Evolutionary conservation across 495 filamentous ascomycete genomes (phyloP).

Genomic region (Pyrenula massariospora): DNA sequence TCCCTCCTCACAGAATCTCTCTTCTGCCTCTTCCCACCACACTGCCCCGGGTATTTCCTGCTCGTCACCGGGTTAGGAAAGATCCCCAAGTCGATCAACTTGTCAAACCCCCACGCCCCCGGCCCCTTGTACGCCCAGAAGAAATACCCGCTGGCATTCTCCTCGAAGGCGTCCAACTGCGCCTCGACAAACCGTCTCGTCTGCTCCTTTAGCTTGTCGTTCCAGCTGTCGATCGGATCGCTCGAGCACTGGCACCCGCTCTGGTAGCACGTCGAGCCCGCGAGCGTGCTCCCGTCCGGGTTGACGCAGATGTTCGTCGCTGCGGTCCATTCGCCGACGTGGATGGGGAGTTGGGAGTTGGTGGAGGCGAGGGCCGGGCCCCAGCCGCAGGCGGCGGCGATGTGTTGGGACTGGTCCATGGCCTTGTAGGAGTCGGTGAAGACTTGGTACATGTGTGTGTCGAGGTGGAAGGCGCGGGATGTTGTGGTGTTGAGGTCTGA

Average conservation of each 20-base stretch:
- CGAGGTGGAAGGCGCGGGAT: constrained; percentile 45
- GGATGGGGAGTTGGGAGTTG: constrained; percentile 46
- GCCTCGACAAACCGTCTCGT: constrained; percentile 55
- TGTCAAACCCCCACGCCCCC: constrained; percentile 71
- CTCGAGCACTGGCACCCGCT: neutral
- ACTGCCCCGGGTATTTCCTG: constrained; percentile 36
- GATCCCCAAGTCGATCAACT: constrained; percentile 42
- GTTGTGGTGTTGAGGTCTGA: constrained; percentile 61
- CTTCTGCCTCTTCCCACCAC: constrained; percentile 5
- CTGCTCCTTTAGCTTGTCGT: constrained; percentile 38
- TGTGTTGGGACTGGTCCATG: constrained; percentile 1
- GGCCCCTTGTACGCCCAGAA: constrained; percentile 87
- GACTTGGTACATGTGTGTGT: constrained; percentile 58
- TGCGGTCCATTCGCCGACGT: constrained; percentile 57
- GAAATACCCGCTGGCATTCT: constrained; percentile 52
- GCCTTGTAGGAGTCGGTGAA: constrained; percentile 32
- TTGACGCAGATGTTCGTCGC: constrained; percentile 68
- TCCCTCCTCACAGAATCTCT: neutral
- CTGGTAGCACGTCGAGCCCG: constrained; percentile 14
- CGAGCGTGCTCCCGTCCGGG: constrained; percentile 52
- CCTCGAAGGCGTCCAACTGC: constrained; percentile 65
- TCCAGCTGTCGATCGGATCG: constrained; percentile 41
- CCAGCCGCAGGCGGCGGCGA: constrained; percentile 33
- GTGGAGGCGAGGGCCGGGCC: constrained; percentile 40
- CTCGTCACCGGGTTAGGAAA: constrained; percentile 48